A percentile compares a stretch with the other conserved stretches of the same genome.
phyloP scores from a whole-genome alignment of 306 rosid genomes.

The Luffa acutangula region DNA sequence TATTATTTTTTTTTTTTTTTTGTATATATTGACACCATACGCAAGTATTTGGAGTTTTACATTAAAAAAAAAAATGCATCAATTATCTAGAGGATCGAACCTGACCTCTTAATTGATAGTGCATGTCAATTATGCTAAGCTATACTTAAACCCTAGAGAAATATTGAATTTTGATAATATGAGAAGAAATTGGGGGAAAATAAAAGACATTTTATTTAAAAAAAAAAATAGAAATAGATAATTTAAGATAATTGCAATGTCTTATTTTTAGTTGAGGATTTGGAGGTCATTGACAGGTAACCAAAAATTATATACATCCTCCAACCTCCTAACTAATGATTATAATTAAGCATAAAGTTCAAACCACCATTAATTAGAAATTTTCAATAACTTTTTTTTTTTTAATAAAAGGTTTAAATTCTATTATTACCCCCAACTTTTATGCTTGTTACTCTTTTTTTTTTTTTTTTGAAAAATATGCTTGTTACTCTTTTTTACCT shows the following conservation, averaged over 20 bases:
- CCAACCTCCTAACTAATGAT: constrained; percentile 5
- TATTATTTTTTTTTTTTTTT: not conserved
- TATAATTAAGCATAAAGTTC: constrained; percentile 2
- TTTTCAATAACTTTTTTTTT: not conserved
- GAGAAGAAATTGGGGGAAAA: not conserved
- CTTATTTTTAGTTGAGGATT: not conserved
- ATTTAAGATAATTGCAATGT: not conserved
- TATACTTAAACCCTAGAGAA: no score
- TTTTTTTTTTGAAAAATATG: no score
- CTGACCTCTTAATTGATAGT: no score
- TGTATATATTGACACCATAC: not conserved
- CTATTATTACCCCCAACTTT: not conserved
- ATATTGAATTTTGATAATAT: not conserved
- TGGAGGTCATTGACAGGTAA: constrained; percentile 1
- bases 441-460: not conserved
- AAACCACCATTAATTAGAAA: not conserved
- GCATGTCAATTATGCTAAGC: no score
- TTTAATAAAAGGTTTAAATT: not conserved
- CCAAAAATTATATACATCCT: not conserved
- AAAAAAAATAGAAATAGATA: not conserved
- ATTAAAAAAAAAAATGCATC: not conserved
- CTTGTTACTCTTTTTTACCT: not conserved
- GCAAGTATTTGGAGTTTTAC: not conserved
- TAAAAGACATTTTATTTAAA: not conserved
- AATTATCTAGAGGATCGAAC: not conserved